A percentile compares a stretch with the other conserved stretches of the same genome.
These are phyloP conservation scores for Macrophomina tecta DNA, from an alignment of 2,329 filamentous ascomycete genomes.

Conservation along the genomic window DNA sequence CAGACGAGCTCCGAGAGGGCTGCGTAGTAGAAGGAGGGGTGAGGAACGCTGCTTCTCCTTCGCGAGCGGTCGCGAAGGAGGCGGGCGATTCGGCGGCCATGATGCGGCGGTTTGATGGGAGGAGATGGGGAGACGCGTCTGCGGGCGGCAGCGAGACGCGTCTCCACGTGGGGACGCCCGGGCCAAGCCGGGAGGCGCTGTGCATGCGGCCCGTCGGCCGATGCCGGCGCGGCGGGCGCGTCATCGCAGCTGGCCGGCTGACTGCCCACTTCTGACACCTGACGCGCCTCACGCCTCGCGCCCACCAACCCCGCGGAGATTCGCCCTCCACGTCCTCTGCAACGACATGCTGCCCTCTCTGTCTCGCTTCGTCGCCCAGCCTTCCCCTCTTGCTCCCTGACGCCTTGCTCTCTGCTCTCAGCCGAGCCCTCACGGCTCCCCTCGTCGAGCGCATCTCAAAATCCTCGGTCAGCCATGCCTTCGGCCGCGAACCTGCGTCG, in stretches of 20 bases:
- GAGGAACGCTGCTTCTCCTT: conserved; percentile 7
- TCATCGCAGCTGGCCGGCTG: conserved; percentile 5
- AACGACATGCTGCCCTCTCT: not conserved
- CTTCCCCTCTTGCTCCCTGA: not conserved
- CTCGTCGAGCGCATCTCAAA: not conserved
- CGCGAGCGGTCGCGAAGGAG: conserved; percentile 16
- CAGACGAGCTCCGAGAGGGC: not conserved
- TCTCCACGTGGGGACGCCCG: conserved; percentile 11
- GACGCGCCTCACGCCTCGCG: not conserved
- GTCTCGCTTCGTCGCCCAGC: not conserved
- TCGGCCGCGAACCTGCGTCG: conserved; percentile 35
- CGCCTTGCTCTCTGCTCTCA: not conserved
- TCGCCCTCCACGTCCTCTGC: not conserved
- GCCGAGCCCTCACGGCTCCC: not conserved
- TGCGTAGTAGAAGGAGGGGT: conserved; percentile 19
- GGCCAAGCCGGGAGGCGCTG: not conserved
- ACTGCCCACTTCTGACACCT: conserved; percentile 22
- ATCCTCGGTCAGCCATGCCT: conserved; percentile 9
- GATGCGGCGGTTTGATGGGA: conserved; percentile 1
- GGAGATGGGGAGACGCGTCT: conserved; percentile 19
- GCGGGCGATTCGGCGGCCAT: conserved; percentile 25
- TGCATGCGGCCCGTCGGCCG: not conserved
- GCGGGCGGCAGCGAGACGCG: conserved; percentile 13
- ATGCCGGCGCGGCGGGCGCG: conserved; percentile 4
- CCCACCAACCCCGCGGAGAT: conserved; percentile 21